Percentiles rank a stretch among this genome's conserved stretches.
These are phyloP conservation scores for Monilinia fructicola DNA, from an alignment of 2,329 filamentous ascomycete species.

Conservation along the genomic window DNA sequence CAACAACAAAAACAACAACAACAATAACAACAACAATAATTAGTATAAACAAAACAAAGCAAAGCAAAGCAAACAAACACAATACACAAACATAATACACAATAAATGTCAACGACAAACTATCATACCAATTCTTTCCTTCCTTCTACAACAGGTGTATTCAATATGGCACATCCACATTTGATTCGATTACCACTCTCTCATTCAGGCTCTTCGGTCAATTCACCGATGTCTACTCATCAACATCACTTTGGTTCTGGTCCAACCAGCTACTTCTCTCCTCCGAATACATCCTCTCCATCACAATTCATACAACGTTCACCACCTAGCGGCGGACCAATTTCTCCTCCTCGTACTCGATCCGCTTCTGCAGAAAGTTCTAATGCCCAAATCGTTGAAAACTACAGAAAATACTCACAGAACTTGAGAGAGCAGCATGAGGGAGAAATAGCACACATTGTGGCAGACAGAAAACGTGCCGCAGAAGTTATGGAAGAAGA, in stretches of 20 bases:
- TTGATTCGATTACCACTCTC: conserved; percentile 22
- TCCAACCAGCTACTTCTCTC: conserved; percentile 9
- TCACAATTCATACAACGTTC: conserved; percentile 24
- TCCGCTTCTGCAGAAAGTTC: conserved; percentile 36
- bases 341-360: conserved; percentile 39
- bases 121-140: conserved; percentile 36
- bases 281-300: conserved; percentile 5
- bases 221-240: conserved; percentile 28
- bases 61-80: too few species aligned
- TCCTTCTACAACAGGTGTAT: conserved; percentile 32
- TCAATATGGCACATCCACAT: conserved; percentile 26
- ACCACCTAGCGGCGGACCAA: conserved; percentile 27
- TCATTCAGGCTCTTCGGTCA: conserved; percentile 18
- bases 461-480: conserved; percentile 36
- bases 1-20: background rate
- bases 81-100: too few species aligned
- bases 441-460: conserved; percentile 40
- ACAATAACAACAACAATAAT: background rate
- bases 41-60: too few species aligned
- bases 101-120: conserved; percentile 3
- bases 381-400: conserved; percentile 35
- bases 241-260: background rate
- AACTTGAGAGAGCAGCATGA: conserved; percentile 37
- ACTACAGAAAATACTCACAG: conserved; percentile 39
- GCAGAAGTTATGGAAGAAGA: conserved; percentile 41